Base-by-base conservation (phyloP, 495 filamentous ascomycete genomes). In the Podospora appendiculata region DNA sequence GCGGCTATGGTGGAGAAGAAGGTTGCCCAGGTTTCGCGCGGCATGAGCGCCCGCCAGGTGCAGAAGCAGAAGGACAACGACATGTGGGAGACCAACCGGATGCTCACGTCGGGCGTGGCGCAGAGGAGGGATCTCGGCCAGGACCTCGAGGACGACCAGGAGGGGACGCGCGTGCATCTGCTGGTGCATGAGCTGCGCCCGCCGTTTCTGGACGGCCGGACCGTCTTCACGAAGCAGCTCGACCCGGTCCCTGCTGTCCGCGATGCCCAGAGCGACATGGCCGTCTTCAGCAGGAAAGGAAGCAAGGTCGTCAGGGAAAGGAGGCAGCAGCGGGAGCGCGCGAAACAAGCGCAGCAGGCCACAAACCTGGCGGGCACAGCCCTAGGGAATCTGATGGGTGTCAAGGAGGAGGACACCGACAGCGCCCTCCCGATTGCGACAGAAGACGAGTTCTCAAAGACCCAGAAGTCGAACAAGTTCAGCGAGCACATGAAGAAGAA, bases 201-300 rank as follows among this genome's bases (percentile, higher is more conserved):
- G 11, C 94, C 94, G 0, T 99, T 99, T 61, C 72, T 99, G 50
- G 93, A 99, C 72, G 94, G 94, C 13, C 82, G 88, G 49, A 95
- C 81, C 47, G 85, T 99, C 35, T 99, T 99, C 66, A 97, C 94
- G 2, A 96, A 96, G 67, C 94, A 99, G 70, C 69, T 97, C 44
- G 94, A 97, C 45, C 94, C 94, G 0, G 87, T 99, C 5, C 89
- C 91, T 5, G 94, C 94, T 8, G 86, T 99, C 11, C 79, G 86
- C 12, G 94, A 99, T 64, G 85, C 89, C 12, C 93, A 97, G 67
- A 97, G 94, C 65, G 94, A 99, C 61, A 95, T 99, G 94, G 94
- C 94, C 8, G 89, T 99, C 12, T 99, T 97, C 58, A 92, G 88
- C 73, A 82, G 92, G 17, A 97, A 96, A 69, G 94, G 94, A 2